These are phyloP conservation scores for Lentithecium fluviatile DNA, from an alignment of 495 filamentous ascomycete species.

Conservation along the genomic window DNA sequence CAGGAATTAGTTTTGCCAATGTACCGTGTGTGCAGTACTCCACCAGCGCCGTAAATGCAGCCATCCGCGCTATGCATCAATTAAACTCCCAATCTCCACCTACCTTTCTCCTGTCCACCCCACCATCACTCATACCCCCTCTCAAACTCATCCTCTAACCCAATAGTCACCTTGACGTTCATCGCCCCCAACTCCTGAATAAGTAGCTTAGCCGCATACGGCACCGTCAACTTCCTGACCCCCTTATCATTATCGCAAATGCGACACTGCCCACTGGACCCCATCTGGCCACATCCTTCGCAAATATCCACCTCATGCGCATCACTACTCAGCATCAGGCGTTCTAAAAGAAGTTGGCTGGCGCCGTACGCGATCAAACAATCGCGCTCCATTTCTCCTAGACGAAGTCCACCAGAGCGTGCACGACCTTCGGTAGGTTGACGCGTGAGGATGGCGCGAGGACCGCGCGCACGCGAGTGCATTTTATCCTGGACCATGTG, in stretches of 20 bases:
- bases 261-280: slow-evolving; percentile 89
- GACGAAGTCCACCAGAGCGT: slow-evolving; percentile 82
- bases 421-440: slow-evolving; percentile 97
- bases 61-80: too few relatives aligned
- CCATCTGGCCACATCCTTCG: slow-evolving; percentile 89
- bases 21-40: too few relatives aligned
- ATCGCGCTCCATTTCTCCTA: slow-evolving; percentile 99
- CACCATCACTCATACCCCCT: slow-evolving; percentile 4
- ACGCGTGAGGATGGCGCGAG: slow-evolving; percentile 85
- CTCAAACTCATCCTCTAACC: slow-evolving; percentile 90
- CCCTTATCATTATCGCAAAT: slow-evolving; percentile 77
- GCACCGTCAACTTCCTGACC: slow-evolving; percentile 89
- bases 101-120: too few relatives aligned
- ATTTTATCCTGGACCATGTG: slow-evolving; percentile 99
- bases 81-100: too few relatives aligned
- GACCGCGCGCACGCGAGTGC: slow-evolving; percentile 90
- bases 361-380: slow-evolving; percentile 91
- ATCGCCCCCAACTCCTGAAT: slow-evolving; percentile 97
- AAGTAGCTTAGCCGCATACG: slow-evolving; percentile 96
- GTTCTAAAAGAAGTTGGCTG: slow-evolving; percentile 82
- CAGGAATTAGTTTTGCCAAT: too few relatives aligned
- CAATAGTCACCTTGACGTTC: slow-evolving; percentile 86
- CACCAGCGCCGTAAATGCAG: too few relatives aligned
- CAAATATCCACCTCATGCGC: slow-evolving; percentile 89
- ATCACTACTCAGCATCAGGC: slow-evolving; percentile 91